These are phyloP conservation scores for Nigrograna mackinnonii DNA, from an alignment of 2,329 filamentous ascomycete genomes.

Conservation along the genomic window DNA sequence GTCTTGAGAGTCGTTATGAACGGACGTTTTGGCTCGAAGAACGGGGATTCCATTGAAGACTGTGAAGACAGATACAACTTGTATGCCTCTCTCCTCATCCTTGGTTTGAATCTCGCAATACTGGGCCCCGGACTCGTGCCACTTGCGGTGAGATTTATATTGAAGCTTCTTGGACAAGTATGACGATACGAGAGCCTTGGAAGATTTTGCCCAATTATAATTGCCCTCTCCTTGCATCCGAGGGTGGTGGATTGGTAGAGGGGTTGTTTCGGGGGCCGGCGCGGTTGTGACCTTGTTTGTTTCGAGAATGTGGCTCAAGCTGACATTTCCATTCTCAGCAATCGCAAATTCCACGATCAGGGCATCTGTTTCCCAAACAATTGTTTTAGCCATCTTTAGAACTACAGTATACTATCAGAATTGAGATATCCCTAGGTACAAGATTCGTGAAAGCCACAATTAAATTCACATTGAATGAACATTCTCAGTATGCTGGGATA, in stretches of 20 bases:
- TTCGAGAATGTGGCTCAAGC: not conserved
- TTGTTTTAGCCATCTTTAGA: not conserved
- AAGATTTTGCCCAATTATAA: conserved; percentile 2
- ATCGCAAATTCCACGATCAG: not conserved
- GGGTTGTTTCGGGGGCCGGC: not conserved
- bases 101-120: conserved; percentile 3
- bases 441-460: too few species aligned
- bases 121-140: not conserved
- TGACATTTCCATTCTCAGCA: not conserved
- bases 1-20: conserved; percentile 2
- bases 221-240: conserved; percentile 5
- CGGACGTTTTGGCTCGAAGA: conserved; percentile 1
- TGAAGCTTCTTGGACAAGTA: conserved; percentile 2
- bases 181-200: conserved; percentile 3
- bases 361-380: not conserved
- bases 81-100: not conserved
- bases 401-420: too few species aligned
- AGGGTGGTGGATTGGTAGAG: conserved; percentile 4
- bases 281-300: not conserved
- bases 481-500: too few species aligned
- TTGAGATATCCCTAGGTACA: too few species aligned
- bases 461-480: too few species aligned
- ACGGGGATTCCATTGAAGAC: conserved; percentile 2
- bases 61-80: conserved; percentile 1
- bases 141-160: conserved; percentile 2